Evolutionary conservation across 176 grass and related monocot species (phyloP).

Genomic region (Miscanthus lutarioriparius): DNA sequence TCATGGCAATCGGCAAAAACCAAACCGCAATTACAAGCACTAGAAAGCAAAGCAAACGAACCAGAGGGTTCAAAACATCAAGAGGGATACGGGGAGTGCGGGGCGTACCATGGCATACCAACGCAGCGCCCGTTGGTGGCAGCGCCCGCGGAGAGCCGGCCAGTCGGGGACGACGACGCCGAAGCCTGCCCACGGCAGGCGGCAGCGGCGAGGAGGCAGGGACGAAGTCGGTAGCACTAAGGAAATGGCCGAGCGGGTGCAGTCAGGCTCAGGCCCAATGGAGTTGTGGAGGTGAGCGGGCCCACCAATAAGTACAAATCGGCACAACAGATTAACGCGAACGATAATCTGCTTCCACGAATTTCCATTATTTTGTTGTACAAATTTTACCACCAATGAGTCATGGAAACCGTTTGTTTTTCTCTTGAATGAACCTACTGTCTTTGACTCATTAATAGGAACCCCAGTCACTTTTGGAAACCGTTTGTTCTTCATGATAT

Average conservation of each 20-base stretch:
- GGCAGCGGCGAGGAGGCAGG: background rate
- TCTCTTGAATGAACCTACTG: too few species aligned
- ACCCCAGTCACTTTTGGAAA: background rate
- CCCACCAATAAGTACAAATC: background rate
- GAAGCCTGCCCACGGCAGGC: background rate
- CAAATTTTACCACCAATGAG: too few species aligned
- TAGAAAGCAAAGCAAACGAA: background rate
- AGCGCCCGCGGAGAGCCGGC: too few species aligned
- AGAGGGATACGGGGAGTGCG: background rate
- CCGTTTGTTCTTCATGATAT: too few species aligned
- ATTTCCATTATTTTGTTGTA: background rate
- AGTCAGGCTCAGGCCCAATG: background rate
- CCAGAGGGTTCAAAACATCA: background rate
- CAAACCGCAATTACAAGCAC: background rate
- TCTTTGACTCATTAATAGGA: too few species aligned
- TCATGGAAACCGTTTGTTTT: too few species aligned
- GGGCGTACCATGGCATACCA: background rate
- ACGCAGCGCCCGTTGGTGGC: background rate
- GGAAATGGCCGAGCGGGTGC: background rate
- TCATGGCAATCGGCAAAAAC: background rate
- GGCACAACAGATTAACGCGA: background rate
- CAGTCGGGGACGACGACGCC: too few species aligned
- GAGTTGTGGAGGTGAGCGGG: background rate
- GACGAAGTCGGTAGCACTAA: background rate
- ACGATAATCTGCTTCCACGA: background rate